Evolutionary conservation across 176 grass and related monocot species (phyloP), one percentile per base, ranked within the genome.

Genomic region (Aegilops speltoides): DNA sequence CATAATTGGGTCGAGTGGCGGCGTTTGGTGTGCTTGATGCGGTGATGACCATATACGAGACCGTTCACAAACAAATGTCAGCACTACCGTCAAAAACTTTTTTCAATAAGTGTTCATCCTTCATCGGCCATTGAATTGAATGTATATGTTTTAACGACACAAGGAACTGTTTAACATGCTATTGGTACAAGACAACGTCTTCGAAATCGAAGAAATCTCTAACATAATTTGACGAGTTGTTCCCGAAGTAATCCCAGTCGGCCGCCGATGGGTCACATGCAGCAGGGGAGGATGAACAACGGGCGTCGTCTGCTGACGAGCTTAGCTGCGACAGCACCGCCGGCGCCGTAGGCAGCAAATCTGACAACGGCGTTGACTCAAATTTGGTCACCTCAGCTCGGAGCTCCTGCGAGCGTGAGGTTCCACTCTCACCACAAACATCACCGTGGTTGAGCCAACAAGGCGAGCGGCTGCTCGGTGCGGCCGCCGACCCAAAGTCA

Each of bases 401-500:
- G 16, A n/a, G 3, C 52, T 31, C 54, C 10, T 7, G 0, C 36
- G 1, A 46, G 54, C 17, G 54, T 29, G 83, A 37, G 28, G 6
- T 26, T 31, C 13, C 36, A 37, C 8, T 22, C 23, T 50, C 43
- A 46, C 43, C 43, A 3, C 1, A 46, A 14, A 46, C 2, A 52
- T 77, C 25, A 12, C 71, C 70, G 16, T 56, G 1, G 0, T 26
- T 15, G 22, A 52, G 4, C 48, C 43, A 16, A 52, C 3, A 45
- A 45, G 45, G 10, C 0, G 61, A 34, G 56, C 38, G 12, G 13
- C 45, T 10, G 65, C 62, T 4, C 11, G 2, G 43, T 2, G 43
- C 43, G 2, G 43, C 25, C 45, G 31, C 25, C 10, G 83, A 28
- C 10, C 81, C 68, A 79, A 92, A 89, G 84, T 84, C 19, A 12